Evolutionary conservation across 208 protist species (phyloP).

Genomic region (Kentomonas sorsogonicus): DNA sequence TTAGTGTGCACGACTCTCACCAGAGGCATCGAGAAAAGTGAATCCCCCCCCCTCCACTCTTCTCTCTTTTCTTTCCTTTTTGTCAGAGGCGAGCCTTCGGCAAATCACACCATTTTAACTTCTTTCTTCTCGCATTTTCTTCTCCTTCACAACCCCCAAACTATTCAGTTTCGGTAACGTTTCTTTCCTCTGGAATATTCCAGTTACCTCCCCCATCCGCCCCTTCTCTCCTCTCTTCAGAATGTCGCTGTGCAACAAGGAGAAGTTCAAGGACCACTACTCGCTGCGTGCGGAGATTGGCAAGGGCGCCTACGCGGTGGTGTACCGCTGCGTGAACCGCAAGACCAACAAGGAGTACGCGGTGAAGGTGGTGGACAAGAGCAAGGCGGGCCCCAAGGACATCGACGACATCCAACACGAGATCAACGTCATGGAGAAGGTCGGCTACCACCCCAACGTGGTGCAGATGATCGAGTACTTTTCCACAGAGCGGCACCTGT

Average conservation of each 20-base stretch:
- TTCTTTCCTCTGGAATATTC: no score
- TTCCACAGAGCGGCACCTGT: constrained; percentile 67
- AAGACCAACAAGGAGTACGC: constrained; percentile 47
- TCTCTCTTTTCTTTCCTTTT: constrained; percentile 8
- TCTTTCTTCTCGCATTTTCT: neutral
- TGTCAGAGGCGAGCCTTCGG: neutral
- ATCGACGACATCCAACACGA: constrained; percentile 70
- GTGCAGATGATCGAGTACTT: constrained; percentile 95
- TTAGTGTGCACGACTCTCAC: neutral
- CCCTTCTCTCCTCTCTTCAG: constrained; percentile 7
- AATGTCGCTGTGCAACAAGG: constrained; percentile 16
- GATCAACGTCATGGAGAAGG: constrained; percentile 63
- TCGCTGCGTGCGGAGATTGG: constrained; percentile 41
- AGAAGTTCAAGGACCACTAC: constrained; percentile 53
- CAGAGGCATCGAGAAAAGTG: no score
- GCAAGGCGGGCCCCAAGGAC: constrained; percentile 57
- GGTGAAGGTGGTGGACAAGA: constrained; percentile 82
- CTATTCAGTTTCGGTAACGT: no score
- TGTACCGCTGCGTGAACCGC: constrained; percentile 59
- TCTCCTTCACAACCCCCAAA: neutral
- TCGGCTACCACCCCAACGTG: constrained; percentile 70
- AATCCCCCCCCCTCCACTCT: no score
- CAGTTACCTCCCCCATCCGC: no score
- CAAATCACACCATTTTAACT: neutral
- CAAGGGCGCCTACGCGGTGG: constrained; percentile 73